Conservation (phyloP, 1,139 yeast genomes). For the Suhomyces choctaworum region DNA sequence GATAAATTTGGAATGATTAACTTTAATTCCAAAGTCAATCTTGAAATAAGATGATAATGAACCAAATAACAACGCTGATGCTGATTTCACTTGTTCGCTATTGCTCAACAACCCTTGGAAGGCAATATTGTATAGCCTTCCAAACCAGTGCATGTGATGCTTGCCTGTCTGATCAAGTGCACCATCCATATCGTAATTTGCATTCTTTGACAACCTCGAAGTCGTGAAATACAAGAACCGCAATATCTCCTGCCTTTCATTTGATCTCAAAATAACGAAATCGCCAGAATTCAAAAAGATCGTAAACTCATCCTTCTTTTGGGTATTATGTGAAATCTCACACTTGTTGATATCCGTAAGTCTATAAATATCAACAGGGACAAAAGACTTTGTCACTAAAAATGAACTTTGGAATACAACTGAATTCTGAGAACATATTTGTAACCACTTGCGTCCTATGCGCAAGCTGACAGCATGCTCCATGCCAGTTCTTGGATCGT, state of each 20-base stretch:
- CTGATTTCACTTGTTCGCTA: conserved; percentile 57
- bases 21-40: conserved; percentile 60
- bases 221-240: conserved; percentile 68
- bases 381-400: conserved; percentile 34
- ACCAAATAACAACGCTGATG: conserved; percentile 66
- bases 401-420: conserved; percentile 23
- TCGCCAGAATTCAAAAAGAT: conserved; percentile 48
- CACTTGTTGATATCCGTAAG: conserved; percentile 55
- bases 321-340: conserved; percentile 40
- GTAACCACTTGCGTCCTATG: conserved; percentile 71
- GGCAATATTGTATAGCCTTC: conserved; percentile 62
- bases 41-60: conserved; percentile 62
- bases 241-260: conserved; percentile 66
- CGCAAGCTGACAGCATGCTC: conserved; percentile 57
- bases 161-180: conserved; percentile 4
- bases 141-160: conserved; percentile 44
- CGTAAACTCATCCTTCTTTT: conserved; percentile 48
- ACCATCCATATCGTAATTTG: conserved; percentile 18
- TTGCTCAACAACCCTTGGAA: conserved; percentile 67
- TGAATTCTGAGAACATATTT: conserved; percentile 45
- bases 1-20: conserved; percentile 58
- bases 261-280: conserved; percentile 54
- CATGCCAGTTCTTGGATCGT: conserved; percentile 32
- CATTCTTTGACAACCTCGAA: conserved; percentile 46
- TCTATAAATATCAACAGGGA: conserved; percentile 53